Conservation (phyloP, 108 stramenopile species). For the Conticribra guillardii region DNA sequence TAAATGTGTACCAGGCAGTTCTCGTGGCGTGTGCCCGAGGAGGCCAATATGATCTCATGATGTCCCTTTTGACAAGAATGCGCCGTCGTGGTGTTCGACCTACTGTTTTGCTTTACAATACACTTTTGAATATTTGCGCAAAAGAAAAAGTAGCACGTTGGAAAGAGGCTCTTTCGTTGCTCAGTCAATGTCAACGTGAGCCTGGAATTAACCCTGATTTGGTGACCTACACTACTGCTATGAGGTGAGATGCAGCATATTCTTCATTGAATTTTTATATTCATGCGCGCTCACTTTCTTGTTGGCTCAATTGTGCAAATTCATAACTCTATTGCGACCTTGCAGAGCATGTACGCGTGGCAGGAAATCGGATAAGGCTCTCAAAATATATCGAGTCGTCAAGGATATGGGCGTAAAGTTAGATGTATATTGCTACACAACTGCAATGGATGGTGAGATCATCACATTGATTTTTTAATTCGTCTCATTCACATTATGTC, state of each 20-base stretch:
- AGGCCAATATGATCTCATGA: constrained; percentile 56
- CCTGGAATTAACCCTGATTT: constrained; percentile 72
- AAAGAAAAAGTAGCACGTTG: constrained; percentile 45
- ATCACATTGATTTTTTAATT: not conserved
- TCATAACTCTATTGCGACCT: not conserved
- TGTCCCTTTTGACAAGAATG: constrained; percentile 60
- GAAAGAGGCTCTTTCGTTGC: constrained; percentile 66
- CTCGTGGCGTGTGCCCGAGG: constrained; percentile 58
- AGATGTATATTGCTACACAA: constrained; percentile 82
- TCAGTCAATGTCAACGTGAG: constrained; percentile 73
- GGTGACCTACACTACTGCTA: constrained; percentile 79
- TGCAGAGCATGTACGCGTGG: constrained; percentile 72
- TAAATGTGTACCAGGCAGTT: constrained; percentile 64
- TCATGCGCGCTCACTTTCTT: not conserved
- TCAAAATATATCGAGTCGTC: constrained; percentile 64
- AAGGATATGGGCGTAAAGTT: constrained; percentile 62
- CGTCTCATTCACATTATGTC: not conserved
- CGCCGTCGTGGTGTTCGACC: constrained; percentile 53
- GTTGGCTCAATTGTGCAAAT: not conserved
- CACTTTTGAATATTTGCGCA: constrained; percentile 72
- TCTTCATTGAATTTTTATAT: constrained; percentile 3
- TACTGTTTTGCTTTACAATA: constrained; percentile 67
- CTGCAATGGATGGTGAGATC: constrained; percentile 69
- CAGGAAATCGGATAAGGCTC: constrained; percentile 56
- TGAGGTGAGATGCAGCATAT: constrained; percentile 42